Conservation (phyloP, 495 filamentous ascomycete genomes). For the Venustampulla echinocandica region DNA sequence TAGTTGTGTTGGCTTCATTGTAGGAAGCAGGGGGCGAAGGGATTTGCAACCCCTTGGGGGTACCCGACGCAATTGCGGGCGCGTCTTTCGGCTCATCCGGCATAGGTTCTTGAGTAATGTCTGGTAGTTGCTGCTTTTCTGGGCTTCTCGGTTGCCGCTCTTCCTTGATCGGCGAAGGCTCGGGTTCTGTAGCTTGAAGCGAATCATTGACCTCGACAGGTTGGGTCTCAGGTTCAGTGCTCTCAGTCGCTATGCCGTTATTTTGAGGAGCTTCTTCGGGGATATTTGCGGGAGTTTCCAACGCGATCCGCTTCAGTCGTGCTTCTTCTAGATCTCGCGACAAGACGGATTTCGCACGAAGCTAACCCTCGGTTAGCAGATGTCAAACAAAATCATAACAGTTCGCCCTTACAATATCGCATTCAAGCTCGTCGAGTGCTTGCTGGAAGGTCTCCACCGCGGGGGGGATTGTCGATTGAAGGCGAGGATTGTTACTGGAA, state of each 20-base stretch:
- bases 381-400: background rate
- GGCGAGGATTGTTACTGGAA: constrained; percentile 21
- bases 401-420: constrained; percentile 37
- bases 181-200: background rate
- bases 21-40: constrained; percentile 9
- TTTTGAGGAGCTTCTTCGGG: constrained; percentile 3
- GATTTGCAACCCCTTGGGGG: constrained; percentile 4
- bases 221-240: background rate
- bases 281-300: constrained; percentile 16
- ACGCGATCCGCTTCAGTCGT: constrained; percentile 12
- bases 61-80: background rate
- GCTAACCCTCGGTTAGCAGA: constrained; percentile 4
- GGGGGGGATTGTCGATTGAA: constrained; percentile 30
- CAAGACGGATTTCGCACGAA: constrained; percentile 21
- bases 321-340: constrained; percentile 20
- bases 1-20: background rate
- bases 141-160: constrained; percentile 2
- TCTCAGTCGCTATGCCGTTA: constrained; percentile 1
- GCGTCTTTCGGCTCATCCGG: constrained; percentile 1
- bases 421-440: constrained; percentile 42
- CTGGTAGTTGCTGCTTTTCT: background rate
- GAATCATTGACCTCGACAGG: background rate
- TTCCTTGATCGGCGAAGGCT: constrained; percentile 5
- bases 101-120: background rate
- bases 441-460: constrained; percentile 36